phyloP scores from a whole-genome alignment of 1,139 yeast genomes.

The Scheffersomyces quercinus region DNA sequence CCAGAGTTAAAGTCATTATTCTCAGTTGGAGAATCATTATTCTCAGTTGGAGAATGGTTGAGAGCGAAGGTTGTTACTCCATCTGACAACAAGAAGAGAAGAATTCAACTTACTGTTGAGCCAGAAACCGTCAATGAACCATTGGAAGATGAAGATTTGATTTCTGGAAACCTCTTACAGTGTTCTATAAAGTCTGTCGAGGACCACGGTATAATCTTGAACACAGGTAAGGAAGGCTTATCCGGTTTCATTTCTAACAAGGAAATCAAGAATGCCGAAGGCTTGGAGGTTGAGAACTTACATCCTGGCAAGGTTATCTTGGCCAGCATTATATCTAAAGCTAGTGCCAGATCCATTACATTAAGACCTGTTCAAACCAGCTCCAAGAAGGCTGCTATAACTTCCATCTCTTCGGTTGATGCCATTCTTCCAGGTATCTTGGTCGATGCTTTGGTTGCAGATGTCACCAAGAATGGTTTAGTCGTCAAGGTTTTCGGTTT shows the following conservation, averaged over 20 bases:
- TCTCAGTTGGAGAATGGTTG: constrained; percentile 80
- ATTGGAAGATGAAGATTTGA: constrained; percentile 65
- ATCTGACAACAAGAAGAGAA: constrained; percentile 43
- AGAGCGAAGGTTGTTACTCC: constrained; percentile 67
- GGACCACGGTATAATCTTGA: constrained; percentile 86
- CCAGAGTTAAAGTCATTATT: constrained; percentile 61
- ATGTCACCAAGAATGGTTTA: constrained; percentile 62
- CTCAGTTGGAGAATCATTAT: constrained; percentile 70
- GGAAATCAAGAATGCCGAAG: constrained; percentile 40
- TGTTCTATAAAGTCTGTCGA: constrained; percentile 77
- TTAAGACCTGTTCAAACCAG: constrained; percentile 44
- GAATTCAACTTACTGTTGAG: constrained; percentile 72
- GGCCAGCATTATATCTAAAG: constrained; percentile 44
- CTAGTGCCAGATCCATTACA: constrained; percentile 60
- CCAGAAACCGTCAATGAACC: constrained; percentile 68
- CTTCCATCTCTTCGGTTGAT: constrained; percentile 68
- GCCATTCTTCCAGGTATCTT: constrained; percentile 82
- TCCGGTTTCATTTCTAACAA: constrained; percentile 80
- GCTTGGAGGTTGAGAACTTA: constrained; percentile 19
- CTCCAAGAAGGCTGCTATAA: constrained; percentile 45
- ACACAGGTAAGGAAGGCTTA: constrained; percentile 57
- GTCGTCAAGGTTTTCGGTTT: constrained; percentile 69
- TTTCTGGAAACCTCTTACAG: constrained; percentile 66
- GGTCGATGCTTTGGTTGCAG: constrained; percentile 72
- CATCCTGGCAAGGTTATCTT: constrained; percentile 52